Base-by-base conservation (phyloP, 345 rosid genomes). In the thale cress (Arabidopsis thaliana) region DNA sequence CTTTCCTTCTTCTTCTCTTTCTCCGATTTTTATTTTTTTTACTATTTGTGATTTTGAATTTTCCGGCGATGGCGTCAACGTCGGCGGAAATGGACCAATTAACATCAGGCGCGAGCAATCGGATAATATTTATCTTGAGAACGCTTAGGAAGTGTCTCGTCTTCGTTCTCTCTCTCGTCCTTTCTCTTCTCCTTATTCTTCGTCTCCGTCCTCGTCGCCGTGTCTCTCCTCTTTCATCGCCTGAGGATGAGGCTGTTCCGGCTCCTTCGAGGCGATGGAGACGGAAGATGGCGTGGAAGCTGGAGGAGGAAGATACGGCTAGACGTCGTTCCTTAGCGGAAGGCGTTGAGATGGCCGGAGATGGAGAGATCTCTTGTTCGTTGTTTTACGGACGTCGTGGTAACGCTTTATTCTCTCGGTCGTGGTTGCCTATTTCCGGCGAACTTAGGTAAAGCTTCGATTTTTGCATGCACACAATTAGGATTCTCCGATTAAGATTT, bases 81-180 rank as follows among this genome's bases (percentile, higher is more conserved):
- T 56, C 84, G 73, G 87, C 83, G 67, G 97, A 92, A 78, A 83
- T 93, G 84, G 97, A 93, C 56, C 97, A 78, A 53, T 83, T 91
- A 50, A 95, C 99, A 16, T 95, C 99, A 16, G 99, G 99, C 12
- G 99, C 99, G 22, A 90, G 99, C 84, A 95, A 95, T 68, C 97
- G 99, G 30, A 89, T 95, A 11, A 87, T 95, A 57, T 96, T 97
- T 68, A 79, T 95, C 61, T 80, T 87, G 16, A 84, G 60, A 71
- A 71, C 84, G 72, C 81, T 95, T 6, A 76, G 83, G 69, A 83
- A 81, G 30, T 67, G 80, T 14, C 57, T 92, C 7, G 49, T 82
- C 70, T 85, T 85, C 84, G 10, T 90, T 50, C 79, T 84, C 52
- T 77, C 92, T 6, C 4, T 90, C 25, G n/a, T 90, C 62, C 62